A percentile compares a stretch with the other conserved stretches of the same genome.
Evolutionary conservation across 169 alveolate species (phyloP).

Genomic region (Perkinsus olseni): DNA sequence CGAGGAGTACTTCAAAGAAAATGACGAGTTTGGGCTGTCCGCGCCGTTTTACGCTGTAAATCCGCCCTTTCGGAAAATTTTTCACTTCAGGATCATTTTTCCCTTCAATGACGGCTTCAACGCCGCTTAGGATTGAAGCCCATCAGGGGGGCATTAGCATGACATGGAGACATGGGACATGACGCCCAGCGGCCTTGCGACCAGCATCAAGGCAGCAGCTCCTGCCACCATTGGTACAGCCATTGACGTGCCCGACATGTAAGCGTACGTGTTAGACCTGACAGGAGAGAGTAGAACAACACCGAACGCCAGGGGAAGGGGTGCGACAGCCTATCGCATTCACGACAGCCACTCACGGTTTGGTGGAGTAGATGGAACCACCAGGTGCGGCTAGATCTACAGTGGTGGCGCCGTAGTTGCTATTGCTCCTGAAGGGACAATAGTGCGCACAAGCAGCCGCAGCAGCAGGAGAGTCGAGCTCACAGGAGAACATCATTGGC

Average conservation of each 20-base stretch:
- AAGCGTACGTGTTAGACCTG: conserved; percentile 25
- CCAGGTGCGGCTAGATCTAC: conserved; percentile 61
- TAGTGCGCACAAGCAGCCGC: conserved; percentile 20
- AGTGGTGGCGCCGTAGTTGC: conserved; percentile 39
- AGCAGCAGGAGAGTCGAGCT: conserved; percentile 19
- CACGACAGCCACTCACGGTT: background rate
- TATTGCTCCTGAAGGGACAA: conserved; percentile 12
- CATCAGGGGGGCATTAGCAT: background rate
- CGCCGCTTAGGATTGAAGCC: background rate
- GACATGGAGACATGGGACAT: background rate
- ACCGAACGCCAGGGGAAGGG: no score
- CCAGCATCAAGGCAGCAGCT: background rate
- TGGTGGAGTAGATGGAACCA: conserved; percentile 40
- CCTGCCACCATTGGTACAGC: conserved; percentile 52
- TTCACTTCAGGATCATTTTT: no score
- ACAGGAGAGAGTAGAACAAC: no score
- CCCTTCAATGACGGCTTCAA: background rate
- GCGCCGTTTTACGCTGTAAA: no score
- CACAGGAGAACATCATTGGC: conserved; percentile 19
- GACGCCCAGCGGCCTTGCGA: background rate
- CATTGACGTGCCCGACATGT: conserved; percentile 48
- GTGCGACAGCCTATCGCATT: no score
- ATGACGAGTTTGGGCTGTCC: no score
- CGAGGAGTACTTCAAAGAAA: no score
- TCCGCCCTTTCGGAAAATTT: no score